Percentiles rank a stretch among this genome's conserved stretches.
These are phyloP conservation scores for Arthrinium puccinioides DNA, from an alignment of 2,329 filamentous ascomycete species.

Conservation along the genomic window DNA sequence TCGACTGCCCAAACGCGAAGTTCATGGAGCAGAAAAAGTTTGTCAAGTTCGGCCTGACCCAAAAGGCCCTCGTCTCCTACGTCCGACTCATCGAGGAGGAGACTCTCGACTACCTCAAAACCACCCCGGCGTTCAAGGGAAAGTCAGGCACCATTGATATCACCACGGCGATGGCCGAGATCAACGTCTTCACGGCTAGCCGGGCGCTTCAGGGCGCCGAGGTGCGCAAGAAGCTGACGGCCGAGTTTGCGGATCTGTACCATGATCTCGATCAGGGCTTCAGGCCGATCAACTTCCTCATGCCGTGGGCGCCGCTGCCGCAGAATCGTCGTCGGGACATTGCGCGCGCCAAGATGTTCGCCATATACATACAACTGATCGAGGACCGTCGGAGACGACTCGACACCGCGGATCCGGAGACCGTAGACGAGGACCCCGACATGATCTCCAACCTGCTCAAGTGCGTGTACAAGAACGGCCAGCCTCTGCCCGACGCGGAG, in stretches of 20 bases:
- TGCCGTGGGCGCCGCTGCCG: slow-evolving; percentile 72
- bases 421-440: slow-evolving; percentile 49
- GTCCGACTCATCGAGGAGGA: slow-evolving; percentile 67
- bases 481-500: slow-evolving; percentile 62
- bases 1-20: slow-evolving; percentile 78
- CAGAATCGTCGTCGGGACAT: slow-evolving; percentile 66
- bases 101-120: slow-evolving; percentile 56
- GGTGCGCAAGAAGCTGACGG: slow-evolving; percentile 64
- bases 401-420: slow-evolving; percentile 22
- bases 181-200: slow-evolving; percentile 76
- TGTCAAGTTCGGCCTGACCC: slow-evolving; percentile 64
- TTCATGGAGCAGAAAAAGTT: slow-evolving; percentile 89
- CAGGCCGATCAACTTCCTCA: slow-evolving; percentile 72
- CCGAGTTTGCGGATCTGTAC: slow-evolving; percentile 67
- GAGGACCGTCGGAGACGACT: slow-evolving; percentile 47
- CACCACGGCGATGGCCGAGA: slow-evolving; percentile 60
- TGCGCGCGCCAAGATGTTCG: slow-evolving; percentile 63
- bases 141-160: slow-evolving; percentile 56
- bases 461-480: slow-evolving; percentile 69
- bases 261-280: slow-evolving; percentile 79
- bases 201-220: slow-evolving; percentile 70
- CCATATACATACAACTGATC: slow-evolving; percentile 67
- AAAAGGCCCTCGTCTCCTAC: slow-evolving; percentile 55
- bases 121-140: slow-evolving; percentile 49
- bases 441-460: slow-evolving; percentile 79